These are phyloP conservation scores for Austroboletus niveus DNA, from an alignment of 1,284 basidiomycete species.

Conservation along the genomic window DNA sequence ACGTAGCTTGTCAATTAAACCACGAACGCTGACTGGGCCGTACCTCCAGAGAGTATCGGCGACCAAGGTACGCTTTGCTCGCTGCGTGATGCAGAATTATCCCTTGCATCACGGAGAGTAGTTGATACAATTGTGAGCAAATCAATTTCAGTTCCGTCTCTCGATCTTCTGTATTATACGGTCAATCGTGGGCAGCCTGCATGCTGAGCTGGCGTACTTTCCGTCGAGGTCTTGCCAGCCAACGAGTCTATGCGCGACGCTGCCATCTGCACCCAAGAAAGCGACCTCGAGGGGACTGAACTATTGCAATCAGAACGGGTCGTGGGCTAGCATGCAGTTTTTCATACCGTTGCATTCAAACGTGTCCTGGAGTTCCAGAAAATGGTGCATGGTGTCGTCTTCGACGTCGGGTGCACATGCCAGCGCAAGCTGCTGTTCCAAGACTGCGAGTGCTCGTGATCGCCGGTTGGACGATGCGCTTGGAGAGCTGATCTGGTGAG, in stretches of 20 bases:
- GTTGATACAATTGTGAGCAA: constrained; percentile 51
- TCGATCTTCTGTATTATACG: constrained; percentile 36
- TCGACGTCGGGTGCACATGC: constrained; percentile 45
- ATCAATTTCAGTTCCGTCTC: constrained; percentile 44
- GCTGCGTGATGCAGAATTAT: constrained; percentile 66
- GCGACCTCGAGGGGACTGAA: constrained; percentile 58
- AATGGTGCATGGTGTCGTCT: constrained; percentile 47
- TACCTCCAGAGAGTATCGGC: constrained; percentile 72
- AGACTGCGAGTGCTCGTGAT: constrained; percentile 48
- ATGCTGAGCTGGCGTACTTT: constrained; percentile 33
- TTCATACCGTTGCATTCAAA: constrained; percentile 75
- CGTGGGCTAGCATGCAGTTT: constrained; percentile 7
- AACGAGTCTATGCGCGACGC: constrained; percentile 42
- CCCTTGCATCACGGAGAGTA: constrained; percentile 76
- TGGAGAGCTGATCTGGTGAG: constrained; percentile 56
- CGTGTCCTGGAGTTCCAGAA: constrained; percentile 66
- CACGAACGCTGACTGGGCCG: constrained; percentile 13
- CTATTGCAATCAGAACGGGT: constrained; percentile 3
- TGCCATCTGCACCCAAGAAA: constrained; percentile 51
- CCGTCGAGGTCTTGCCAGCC: constrained; percentile 37
- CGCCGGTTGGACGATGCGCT: constrained; percentile 50
- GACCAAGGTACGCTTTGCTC: constrained; percentile 70
- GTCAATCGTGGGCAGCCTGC: constrained; percentile 7
- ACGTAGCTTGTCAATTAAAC: constrained; percentile 3
- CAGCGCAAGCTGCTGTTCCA: constrained; percentile 60